Conservation (phyloP, 805 yeast species). For the Lachancea meyersii region DNA sequence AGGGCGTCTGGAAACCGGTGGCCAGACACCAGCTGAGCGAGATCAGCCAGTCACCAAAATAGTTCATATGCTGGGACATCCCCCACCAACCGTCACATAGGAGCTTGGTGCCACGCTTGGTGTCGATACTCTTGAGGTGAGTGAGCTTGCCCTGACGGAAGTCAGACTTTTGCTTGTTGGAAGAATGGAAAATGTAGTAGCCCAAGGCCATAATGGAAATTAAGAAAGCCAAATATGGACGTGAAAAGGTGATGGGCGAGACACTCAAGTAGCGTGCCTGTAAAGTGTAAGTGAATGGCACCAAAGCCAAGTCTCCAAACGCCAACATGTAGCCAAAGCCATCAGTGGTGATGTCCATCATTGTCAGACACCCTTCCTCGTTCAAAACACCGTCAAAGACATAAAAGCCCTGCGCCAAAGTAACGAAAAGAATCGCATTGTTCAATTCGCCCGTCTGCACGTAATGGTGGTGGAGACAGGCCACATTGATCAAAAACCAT, state of each 20-base stretch:
- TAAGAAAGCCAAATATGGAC: conserved; percentile 35
- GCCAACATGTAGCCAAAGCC: conserved; percentile 96
- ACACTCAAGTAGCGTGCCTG: conserved; percentile 78
- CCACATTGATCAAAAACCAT: conserved; percentile 72
- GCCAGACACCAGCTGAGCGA: conserved; percentile 91
- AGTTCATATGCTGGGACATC: conserved; percentile 84
- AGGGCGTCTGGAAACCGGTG: conserved; percentile 71
- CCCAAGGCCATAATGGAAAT: conserved; percentile 52
- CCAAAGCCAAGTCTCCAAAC: conserved; percentile 88
- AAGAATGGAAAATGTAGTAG: conserved; percentile 71
- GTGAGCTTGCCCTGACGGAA: conserved; percentile 74
- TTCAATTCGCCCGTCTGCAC: conserved; percentile 49
- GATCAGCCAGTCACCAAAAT: conserved; percentile 91
- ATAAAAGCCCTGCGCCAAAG: conserved; percentile 68
- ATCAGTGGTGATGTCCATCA: conserved; percentile 95
- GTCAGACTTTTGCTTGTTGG: conserved; percentile 78
- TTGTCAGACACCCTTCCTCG: conserved; percentile 82
- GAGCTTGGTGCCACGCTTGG: conserved; percentile 72
- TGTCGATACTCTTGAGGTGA: conserved; percentile 62
- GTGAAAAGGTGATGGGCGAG: conserved; percentile 52
- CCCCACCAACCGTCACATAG: conserved; percentile 97
- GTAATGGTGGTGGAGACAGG: conserved; percentile 80
- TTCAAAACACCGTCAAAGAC: conserved; percentile 87
- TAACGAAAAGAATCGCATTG: conserved; percentile 68
- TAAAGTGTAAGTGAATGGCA: conserved; percentile 84